These are phyloP conservation scores for Talaromyces pinophilus DNA, from an alignment of 2,329 filamentous ascomycete genomes.

Conservation along the genomic window DNA sequence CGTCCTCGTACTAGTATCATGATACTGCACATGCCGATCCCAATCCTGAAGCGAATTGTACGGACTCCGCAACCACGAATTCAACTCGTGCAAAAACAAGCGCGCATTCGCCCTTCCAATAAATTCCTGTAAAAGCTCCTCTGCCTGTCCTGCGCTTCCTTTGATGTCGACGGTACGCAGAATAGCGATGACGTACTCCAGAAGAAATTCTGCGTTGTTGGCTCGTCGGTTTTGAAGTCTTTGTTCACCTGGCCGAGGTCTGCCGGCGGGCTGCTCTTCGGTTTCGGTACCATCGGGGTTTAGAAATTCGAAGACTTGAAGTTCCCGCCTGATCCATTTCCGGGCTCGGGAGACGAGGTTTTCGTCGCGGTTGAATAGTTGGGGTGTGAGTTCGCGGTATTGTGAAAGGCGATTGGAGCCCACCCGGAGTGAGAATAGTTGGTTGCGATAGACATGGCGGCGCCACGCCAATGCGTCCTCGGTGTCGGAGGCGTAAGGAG, in stretches of 20 bases:
- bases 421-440: conserved; percentile 76
- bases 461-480: conserved; percentile 60
- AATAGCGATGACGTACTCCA: conserved; percentile 83
- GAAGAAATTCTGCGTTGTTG: conserved; percentile 77
- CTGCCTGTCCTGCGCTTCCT: conserved; percentile 73
- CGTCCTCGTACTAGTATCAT: conserved; percentile 25
- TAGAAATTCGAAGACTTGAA: conserved; percentile 79
- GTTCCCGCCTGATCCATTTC: conserved; percentile 78
- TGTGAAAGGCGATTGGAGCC: conserved; percentile 77
- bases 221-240: conserved; percentile 50
- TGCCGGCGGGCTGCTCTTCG: conserved; percentile 3
- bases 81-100: conserved; percentile 81
- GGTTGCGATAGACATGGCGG: conserved; percentile 69
- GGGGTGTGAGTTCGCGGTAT: conserved; percentile 72
- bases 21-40: conserved; percentile 79
- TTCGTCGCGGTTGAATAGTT: conserved; percentile 63
- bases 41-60: conserved; percentile 71
- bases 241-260: conserved; percentile 33
- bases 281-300: conserved; percentile 37
- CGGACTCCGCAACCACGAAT: conserved; percentile 79
- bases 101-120: conserved; percentile 71
- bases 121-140: conserved; percentile 76
- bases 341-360: conserved; percentile 74
- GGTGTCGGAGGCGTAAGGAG: conserved; percentile 21
- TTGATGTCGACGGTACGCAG: conserved; percentile 81